Evolutionary conservation across 1,139 yeast genomes (phyloP), one percentile per base, ranked within the genome.

Genomic region (Geotrichum restrictum): DNA sequence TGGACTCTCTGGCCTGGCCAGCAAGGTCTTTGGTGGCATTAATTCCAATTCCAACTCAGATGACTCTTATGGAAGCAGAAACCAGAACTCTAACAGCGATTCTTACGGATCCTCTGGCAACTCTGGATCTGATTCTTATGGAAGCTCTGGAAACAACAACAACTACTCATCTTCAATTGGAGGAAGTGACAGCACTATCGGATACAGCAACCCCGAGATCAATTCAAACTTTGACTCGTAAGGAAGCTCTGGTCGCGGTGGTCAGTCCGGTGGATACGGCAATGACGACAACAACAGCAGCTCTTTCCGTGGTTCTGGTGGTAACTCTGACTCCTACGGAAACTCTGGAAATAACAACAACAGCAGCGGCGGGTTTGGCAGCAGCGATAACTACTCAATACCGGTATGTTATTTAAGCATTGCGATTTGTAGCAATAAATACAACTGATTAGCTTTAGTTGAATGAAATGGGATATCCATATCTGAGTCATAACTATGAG

Each of bases 1-100:
- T 24, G 33, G 49, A 22, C 43, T 51, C 53, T 29, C 41, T 21
- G 60, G 58, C 40, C 58, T 62, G 14, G 63, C 49, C 32, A 38
- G 38, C 7, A 46, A 63, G 49, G 67, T 66, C 44, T 60, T 64
- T 47, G 51, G 52, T 33, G 52, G 56, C 34, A 18, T 1, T 47
- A 51, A 56, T 24, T 51, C 48, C 46, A 29, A 38, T 44, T 43
- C 49, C 53, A 49, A 49, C 51, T 52, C 58, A 21, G 51, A 52
- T 48, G 62, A 60, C 33, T 54, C 60, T 22, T 44, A 49, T 21
- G 49, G 49, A 27, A 21, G 32, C 33, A 29, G 22, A n/a, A 36
- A 55, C 40, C 11, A 16, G 18, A 18, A 27, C 19, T 18, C 45
- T 54, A 18, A 46, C 48, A 44, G n/a, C 21, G 22, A 33, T 14